These are phyloP conservation scores for Chaetothyriales sp. DNA, from an alignment of 2,329 filamentous ascomycete species.

Conservation along the genomic window DNA sequence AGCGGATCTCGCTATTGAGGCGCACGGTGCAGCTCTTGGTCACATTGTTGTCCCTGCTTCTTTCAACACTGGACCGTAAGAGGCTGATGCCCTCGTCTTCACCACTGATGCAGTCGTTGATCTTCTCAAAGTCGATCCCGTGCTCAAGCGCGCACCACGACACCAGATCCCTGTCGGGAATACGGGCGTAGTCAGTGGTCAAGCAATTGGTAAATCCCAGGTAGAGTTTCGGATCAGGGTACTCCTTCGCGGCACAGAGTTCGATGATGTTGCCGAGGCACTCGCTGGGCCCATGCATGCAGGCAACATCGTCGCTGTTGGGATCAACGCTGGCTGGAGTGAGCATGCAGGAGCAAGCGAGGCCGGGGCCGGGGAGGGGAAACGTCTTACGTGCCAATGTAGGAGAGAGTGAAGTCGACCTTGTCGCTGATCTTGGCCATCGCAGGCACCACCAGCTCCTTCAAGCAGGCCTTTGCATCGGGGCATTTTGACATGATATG, in stretches of 20 bases:
- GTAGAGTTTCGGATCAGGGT: slow-evolving; percentile 49
- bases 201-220: slow-evolving; percentile 92
- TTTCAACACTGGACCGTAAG: slow-evolving; percentile 33
- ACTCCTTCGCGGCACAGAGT: slow-evolving; percentile 67
- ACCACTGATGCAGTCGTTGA: slow-evolving; percentile 65
- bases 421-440: slow-evolving; percentile 73
- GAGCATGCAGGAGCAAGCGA: slow-evolving; percentile 3
- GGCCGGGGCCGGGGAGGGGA: neutral
- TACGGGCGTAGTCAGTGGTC: slow-evolving; percentile 55
- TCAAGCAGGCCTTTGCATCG: slow-evolving; percentile 71
- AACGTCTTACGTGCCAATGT: slow-evolving; percentile 57
- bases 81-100: slow-evolving; percentile 37
- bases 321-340: slow-evolving; percentile 39
- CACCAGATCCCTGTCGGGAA: slow-evolving; percentile 64
- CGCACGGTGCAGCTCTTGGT: slow-evolving; percentile 65
- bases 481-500: slow-evolving; percentile 98
- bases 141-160: slow-evolving; percentile 83
- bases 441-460: slow-evolving; percentile 63
- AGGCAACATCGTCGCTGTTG: slow-evolving; percentile 66
- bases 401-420: slow-evolving; percentile 81
- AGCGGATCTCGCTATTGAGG: slow-evolving; percentile 64
- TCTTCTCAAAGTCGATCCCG: slow-evolving; percentile 62
- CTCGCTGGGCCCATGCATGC: slow-evolving; percentile 77
- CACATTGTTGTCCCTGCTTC: slow-evolving; percentile 45
- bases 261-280: slow-evolving; percentile 91